Base-by-base conservation (phyloP, 139 green algal genomes). In the Volvox africanus region DNA sequence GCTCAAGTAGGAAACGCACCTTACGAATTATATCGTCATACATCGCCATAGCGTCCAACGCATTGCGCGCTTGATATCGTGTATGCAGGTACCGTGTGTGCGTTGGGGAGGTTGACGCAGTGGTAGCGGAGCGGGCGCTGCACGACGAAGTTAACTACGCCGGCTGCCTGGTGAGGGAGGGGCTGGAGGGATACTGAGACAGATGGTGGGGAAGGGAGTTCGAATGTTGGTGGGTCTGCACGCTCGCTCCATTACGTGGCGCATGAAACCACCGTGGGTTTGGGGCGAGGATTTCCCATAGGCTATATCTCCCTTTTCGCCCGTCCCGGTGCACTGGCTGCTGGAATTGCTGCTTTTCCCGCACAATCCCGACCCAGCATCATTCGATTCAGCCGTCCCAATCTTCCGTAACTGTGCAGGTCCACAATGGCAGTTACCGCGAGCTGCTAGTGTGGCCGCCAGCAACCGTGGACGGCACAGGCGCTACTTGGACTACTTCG, bases 151-250 rank as follows among this genome's bases (percentile, higher is more conserved):
- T 86, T 55, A 86, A 73, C 50, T 86, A 86, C 80, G 80, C 80
- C 26, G 80, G 26, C 19, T 86, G 80, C 80, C 80, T 86, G 80
- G 80, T 71, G 80, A 30, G 80, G 71, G 71, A 20, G 33, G 71
- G 37, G 19, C 2, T 20, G 76, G 76, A 61, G 76, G 76, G 76
- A 61, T 19, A 61, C 17, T n/a, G 76, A 36, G 76, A 33, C 13
- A 36, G 33, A 24, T 55, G 76, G 32, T 61, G 32, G 76, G 19
- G 26, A 24, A 36, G 76, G 24, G 32, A 36, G 32, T 21, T 21
- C 1, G 76, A 32, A 26, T 35, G 32, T 14, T 61, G 32, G 76
- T 21, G 76, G 76, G 76, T 16, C 2, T 73, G 2, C 16, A 12
- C 2, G 65, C 24, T 28, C 65, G 65, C 65, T 11, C 21, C 65